A percentile compares a stretch with the other conserved stretches of the same genome.
phyloP scores from a whole-genome alignment of 352 stramenopile species.

The Phytophthora colocasiae region DNA sequence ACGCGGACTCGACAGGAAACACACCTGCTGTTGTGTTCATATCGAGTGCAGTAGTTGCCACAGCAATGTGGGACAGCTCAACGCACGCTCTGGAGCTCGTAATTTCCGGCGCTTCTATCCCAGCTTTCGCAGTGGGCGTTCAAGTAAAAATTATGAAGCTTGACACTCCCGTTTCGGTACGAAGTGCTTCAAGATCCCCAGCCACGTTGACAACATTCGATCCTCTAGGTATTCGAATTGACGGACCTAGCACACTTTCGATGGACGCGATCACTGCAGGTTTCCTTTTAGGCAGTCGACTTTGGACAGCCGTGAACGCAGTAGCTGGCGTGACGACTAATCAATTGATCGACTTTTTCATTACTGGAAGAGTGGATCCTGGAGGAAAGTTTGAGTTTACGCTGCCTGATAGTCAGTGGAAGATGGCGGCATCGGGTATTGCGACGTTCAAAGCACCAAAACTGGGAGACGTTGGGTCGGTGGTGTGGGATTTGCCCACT shows the following conservation, averaged over 20 bases:
- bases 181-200: constrained; percentile 22
- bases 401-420: constrained; percentile 56
- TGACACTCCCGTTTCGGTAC: constrained; percentile 50
- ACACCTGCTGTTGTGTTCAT: constrained; percentile 35
- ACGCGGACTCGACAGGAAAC: constrained; percentile 29
- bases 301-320: constrained; percentile 49
- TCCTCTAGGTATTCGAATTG: constrained; percentile 46
- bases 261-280: constrained; percentile 56
- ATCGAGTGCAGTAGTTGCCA: constrained; percentile 20
- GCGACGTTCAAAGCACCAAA: constrained; percentile 46
- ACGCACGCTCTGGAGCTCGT: constrained; percentile 21
- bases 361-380: constrained; percentile 44
- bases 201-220: constrained; percentile 56
- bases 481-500: constrained; percentile 43
- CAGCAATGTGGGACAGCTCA: constrained; percentile 35
- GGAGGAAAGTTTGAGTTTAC: constrained; percentile 53
- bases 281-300: constrained; percentile 50
- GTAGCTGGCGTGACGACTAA: constrained; percentile 58
- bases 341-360: constrained; percentile 57
- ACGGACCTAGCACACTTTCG: constrained; percentile 50
- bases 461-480: constrained; percentile 36
- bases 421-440: constrained; percentile 25
- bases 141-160: constrained; percentile 49
- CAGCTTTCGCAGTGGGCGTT: constrained; percentile 36
- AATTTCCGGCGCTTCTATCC: constrained; percentile 35